Evolutionary conservation across 1,139 yeast species (phyloP).

Genomic region (Debaryomyces nepalensis): DNA sequence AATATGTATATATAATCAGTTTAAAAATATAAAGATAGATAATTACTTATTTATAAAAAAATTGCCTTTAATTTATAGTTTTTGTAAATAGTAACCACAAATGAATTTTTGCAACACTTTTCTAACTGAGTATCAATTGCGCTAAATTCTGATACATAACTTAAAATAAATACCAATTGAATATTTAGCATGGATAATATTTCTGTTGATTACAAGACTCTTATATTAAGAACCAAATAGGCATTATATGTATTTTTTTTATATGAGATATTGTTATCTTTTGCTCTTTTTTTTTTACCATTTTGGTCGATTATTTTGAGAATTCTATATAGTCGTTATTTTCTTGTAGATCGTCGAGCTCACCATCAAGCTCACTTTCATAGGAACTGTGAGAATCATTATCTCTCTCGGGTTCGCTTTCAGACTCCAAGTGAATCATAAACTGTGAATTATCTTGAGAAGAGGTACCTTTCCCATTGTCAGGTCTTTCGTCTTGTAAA

Average conservation of each 20-base stretch:
- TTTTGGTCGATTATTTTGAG: conserved; percentile 9
- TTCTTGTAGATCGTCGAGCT: conserved; percentile 37
- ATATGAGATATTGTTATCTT: not conserved
- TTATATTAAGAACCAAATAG: too few species aligned
- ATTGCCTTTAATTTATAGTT: conserved; percentile 9
- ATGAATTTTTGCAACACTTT: conserved; percentile 11
- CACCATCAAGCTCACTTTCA: conserved; percentile 11
- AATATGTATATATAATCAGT: not conserved
- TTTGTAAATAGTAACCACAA: conserved; percentile 9
- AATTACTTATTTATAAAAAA: not conserved
- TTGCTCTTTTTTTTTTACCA: conserved; percentile 7
- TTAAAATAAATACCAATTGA: too few species aligned
- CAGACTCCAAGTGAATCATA: conserved; percentile 26
- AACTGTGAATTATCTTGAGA: conserved; percentile 24
- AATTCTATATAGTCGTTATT: conserved; percentile 30
- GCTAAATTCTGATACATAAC: conserved; percentile 1
- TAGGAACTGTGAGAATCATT: conserved; percentile 18
- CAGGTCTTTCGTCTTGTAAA: conserved; percentile 11
- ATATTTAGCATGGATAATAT: not conserved
- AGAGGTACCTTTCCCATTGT: conserved; percentile 8
- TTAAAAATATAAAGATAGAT: not conserved
- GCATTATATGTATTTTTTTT: too few species aligned
- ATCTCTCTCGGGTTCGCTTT: conserved; percentile 25
- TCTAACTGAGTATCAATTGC: conserved; percentile 4
- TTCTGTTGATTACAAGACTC: too few species aligned